Evolutionary conservation across 352 stramenopile genomes (phyloP), one percentile per base, ranked within the genome.

Genomic region (Globisporangium middletonii): DNA sequence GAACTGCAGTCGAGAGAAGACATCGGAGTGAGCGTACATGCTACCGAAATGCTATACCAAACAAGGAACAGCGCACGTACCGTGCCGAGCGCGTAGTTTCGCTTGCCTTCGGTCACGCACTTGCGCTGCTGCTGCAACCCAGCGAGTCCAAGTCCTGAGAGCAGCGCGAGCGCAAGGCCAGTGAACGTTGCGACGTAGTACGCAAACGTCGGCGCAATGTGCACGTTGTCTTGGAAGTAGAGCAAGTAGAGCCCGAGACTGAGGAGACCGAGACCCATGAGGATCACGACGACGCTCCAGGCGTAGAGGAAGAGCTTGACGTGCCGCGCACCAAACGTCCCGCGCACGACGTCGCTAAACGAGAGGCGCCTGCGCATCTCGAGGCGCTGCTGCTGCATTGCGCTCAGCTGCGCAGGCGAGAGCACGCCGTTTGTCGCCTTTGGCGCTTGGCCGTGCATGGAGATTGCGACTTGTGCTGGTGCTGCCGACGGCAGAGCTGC

Each of bases 41-140:
- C 35, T 41, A 41, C 13, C 35, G 13, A 41, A 13, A 15, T 8
- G 9, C 8, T 41, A 41, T 41, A 41, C 8, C 13, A 41, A 38
- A 33, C 11, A 23, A 26, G 30, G 58, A 16, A 8, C 11, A 27
- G 41, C 19, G 23, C 0, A 57, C 76, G 27, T 59, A 88, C 77
- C 59, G 72, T 57, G 55, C 73, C 77, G 18, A 89, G 73, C 0
- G 69, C 59, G 46, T 88, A 86, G 56, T 88, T 89, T 7, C 79
- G 71, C 30, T 51, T 60, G 1, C 75, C 79, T 4, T 81, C 53
- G 0, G 74, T 88, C 54, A 84, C 72, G 48, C 77, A 77, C 37
- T 61, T 50, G 13, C 76, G 70, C 33, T 89, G 79, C 4, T 70
- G 67, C n/a, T 88, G 68, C 0, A 87, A 55, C 0, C 79, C 79